Conservation (phyloP, 352 stramenopile species). For the Albugo candida region DNA sequence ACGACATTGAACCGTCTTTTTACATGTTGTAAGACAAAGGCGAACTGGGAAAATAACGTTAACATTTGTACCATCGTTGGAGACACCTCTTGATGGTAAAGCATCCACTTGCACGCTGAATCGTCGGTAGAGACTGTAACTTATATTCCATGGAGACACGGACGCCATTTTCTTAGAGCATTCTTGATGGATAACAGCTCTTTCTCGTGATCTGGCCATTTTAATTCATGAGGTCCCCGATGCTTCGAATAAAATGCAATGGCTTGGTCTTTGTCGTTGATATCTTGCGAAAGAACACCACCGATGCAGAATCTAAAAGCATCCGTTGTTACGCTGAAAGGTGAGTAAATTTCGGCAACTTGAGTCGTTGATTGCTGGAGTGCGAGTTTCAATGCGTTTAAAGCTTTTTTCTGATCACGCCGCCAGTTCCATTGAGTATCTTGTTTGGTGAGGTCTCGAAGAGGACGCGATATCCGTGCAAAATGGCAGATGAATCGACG, state of each 20-base stretch:
- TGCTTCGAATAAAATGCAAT: neutral
- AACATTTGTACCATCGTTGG: neutral
- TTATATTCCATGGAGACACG: conserved; percentile 1
- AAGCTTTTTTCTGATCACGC: conserved; percentile 1
- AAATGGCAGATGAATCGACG: conserved; percentile 9
- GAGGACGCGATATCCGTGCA: conserved; percentile 6
- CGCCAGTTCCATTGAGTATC: conserved; percentile 2
- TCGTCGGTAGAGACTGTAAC: conserved; percentile 7
- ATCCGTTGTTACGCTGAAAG: conserved; percentile 6
- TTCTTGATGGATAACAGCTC: conserved; percentile 1
- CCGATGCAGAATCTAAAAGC: conserved; percentile 2
- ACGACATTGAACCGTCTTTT: conserved; percentile 2
- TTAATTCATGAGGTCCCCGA: conserved; percentile 2
- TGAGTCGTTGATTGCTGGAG: conserved; percentile 6
- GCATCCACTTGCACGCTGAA: neutral
- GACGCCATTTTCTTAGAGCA: conserved; percentile 5
- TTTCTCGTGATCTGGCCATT: neutral
- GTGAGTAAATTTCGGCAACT: conserved; percentile 2
- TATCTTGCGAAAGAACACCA: neutral
- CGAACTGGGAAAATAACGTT: neutral
- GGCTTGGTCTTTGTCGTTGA: neutral
- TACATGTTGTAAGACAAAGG: neutral
- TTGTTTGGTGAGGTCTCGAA: conserved; percentile 7
- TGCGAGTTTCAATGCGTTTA: conserved; percentile 2
- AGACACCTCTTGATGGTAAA: neutral